Percentiles rank a stretch among this genome's conserved stretches.
These are phyloP conservation scores for Daldinia grandis DNA, from an alignment of 495 filamentous ascomycete genomes.

Conservation along the genomic window DNA sequence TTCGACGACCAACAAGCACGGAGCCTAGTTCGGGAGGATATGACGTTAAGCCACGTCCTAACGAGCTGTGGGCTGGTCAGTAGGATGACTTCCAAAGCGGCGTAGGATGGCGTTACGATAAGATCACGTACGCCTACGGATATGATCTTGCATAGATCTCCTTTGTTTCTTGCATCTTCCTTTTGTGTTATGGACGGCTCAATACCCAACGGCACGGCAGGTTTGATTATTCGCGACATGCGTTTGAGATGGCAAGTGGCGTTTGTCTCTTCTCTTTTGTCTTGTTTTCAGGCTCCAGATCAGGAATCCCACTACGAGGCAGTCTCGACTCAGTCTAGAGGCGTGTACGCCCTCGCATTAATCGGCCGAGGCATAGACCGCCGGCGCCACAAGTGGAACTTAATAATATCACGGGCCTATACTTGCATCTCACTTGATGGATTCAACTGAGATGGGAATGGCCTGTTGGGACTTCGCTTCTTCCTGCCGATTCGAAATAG, in stretches of 20 bases:
- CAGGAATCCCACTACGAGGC: conserved; percentile 22
- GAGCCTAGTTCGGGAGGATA: conserved; percentile 72
- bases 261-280: conserved; percentile 35
- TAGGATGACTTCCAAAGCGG: conserved; percentile 35
- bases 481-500: conserved; percentile 24
- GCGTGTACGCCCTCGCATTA: conserved; percentile 8
- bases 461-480: conserved; percentile 13
- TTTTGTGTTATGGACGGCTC: conserved; percentile 34
- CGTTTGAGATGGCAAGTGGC: conserved; percentile 39
- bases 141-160: conserved; percentile 28
- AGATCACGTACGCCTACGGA: neutral
- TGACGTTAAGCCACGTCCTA: conserved; percentile 63
- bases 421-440: conserved; percentile 24
- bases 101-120: neutral
- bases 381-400: conserved; percentile 13
- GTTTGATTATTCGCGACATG: conserved; percentile 28
- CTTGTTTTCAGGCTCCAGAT: conserved; percentile 17
- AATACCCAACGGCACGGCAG: conserved; percentile 41
- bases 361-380: conserved; percentile 8
- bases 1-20: conserved; percentile 73
- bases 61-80: conserved; percentile 46
- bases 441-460: conserved; percentile 11
- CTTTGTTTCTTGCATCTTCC: conserved; percentile 34
- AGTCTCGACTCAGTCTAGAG: conserved; percentile 16
- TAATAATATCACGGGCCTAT: conserved; percentile 33